Evolutionary conservation across 352 stramenopile species (phyloP), one percentile per base, ranked within the genome.

Genomic region (Phytophthora aleatoria): DNA sequence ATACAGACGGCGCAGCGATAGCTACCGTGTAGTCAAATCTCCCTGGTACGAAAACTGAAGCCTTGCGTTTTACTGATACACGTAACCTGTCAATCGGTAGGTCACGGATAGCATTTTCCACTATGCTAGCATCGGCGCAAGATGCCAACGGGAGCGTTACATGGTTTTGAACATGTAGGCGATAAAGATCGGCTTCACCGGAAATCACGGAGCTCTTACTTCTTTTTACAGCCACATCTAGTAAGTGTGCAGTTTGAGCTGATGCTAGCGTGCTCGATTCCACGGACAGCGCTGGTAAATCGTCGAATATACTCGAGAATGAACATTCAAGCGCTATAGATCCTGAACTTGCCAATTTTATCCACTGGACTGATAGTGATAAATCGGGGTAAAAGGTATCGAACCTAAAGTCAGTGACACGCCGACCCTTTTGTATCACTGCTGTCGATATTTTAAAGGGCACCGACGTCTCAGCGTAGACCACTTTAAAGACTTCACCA

Each of bases 401-500:
- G 5, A 45, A 45, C n/a, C 39, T n/a, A 4, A 45, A 27, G n/a
- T 45, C 39, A 24, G 39, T 16, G 39, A 8, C n/a, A 27, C n/a
- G 5, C n/a, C 15, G 39, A 28, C 39, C 39, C 6, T 24, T 45
- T 45, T 27, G 39, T 45, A 28, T 27, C 39, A 45, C 39, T 27
- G n/a, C 13, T 45, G 39, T 45, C 27, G n/a, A 24, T 27, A 45
- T 26, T 8, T 45, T 45, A 20, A 45, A 26, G 15, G 39, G n/a
- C 9, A 45, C 39, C 27, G 39, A 45, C 5, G 39, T 45, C 39
- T 28, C 39, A 45, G n/a, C 39, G n/a, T 45, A 45, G 39, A 45
- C 15, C 16, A 7, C 15, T 8, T 45, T 24, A 27, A 45, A 45
- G 4, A 20, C 7, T 20, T 45, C 39, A 27, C 15, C 15, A 27